A percentile compares a stretch with the other conserved stretches of the same genome.
Evolutionary conservation across 2,329 filamentous ascomycete genomes (phyloP).

Genomic region (Cercospora sesami): DNA sequence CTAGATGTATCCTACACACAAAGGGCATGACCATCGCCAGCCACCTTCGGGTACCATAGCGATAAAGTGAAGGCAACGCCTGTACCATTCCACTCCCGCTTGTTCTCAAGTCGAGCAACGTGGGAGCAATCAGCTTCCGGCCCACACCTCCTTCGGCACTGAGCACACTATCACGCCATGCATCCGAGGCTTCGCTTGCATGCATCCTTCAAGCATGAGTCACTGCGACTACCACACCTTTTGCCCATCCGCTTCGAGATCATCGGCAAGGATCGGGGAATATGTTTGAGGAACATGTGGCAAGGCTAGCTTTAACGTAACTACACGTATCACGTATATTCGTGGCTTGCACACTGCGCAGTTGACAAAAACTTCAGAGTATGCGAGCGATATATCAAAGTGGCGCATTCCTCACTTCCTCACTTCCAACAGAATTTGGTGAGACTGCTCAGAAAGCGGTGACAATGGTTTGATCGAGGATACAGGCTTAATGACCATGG

Average conservation of each 20-base stretch:
- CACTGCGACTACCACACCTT: neutral
- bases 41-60: neutral
- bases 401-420: neutral
- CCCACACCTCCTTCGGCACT: conserved; percentile 4
- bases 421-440: neutral
- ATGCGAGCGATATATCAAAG: neutral
- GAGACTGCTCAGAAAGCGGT: neutral
- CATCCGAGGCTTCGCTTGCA: conserved; percentile 1
- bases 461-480: no score
- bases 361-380: neutral
- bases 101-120: neutral
- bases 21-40: neutral
- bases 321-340: no score
- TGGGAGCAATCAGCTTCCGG: neutral
- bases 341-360: neutral
- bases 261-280: conserved; percentile 7
- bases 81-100: neutral
- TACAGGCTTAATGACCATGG: no score
- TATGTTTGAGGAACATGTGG: neutral
- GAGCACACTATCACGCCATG: neutral
- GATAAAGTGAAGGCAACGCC: neutral
- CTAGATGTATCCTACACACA: neutral
- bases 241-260: neutral
- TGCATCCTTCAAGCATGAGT: conserved; percentile 8
- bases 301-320: neutral